Conservation (phyloP, 2,329 filamentous ascomycete species). For the Akanthomyces dipterigenus region DNA sequence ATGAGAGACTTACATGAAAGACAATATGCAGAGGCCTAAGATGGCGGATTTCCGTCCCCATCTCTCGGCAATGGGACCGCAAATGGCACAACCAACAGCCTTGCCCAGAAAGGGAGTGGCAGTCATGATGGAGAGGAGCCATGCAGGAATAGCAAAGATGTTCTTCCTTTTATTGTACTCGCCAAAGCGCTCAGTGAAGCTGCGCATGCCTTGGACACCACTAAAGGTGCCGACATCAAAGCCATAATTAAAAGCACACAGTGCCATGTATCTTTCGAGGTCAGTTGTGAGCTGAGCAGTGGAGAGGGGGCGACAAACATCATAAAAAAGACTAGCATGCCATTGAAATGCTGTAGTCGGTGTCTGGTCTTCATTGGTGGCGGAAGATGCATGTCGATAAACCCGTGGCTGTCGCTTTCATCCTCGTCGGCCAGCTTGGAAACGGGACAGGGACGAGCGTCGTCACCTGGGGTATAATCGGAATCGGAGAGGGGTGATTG, state of each 20-base stretch:
- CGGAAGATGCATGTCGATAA: constrained; percentile 1
- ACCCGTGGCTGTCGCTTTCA: constrained; percentile 6
- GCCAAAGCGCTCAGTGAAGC: constrained; percentile 20
- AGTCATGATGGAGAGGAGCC: constrained; percentile 21
- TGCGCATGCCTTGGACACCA: constrained; percentile 22
- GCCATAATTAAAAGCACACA: constrained; percentile 22
- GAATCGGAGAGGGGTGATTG: background rate
- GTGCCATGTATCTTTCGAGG: constrained; percentile 18
- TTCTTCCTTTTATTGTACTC: constrained; percentile 15
- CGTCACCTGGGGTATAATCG: background rate
- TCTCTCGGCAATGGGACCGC: constrained; percentile 20
- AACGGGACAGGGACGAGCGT: background rate
- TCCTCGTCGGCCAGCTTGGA: constrained; percentile 10
- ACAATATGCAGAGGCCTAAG: constrained; percentile 17
- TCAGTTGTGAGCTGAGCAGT: background rate
- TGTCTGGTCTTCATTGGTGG: constrained; percentile 7
- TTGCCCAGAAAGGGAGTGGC: constrained; percentile 21
- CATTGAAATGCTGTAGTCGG: constrained; percentile 10
- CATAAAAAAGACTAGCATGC: constrained; percentile 17
- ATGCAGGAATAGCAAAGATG: constrained; percentile 16
- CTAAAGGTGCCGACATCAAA: constrained; percentile 23
- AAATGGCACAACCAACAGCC: constrained; percentile 12
- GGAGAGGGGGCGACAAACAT: constrained; percentile 2
- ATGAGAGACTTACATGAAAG: constrained; percentile 14
- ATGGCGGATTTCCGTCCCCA: constrained; percentile 22